Percentiles rank a stretch among this genome's conserved stretches.
phyloP scores from a whole-genome alignment of 345 rosid species.

The Psidium friedrichsthalianum region DNA sequence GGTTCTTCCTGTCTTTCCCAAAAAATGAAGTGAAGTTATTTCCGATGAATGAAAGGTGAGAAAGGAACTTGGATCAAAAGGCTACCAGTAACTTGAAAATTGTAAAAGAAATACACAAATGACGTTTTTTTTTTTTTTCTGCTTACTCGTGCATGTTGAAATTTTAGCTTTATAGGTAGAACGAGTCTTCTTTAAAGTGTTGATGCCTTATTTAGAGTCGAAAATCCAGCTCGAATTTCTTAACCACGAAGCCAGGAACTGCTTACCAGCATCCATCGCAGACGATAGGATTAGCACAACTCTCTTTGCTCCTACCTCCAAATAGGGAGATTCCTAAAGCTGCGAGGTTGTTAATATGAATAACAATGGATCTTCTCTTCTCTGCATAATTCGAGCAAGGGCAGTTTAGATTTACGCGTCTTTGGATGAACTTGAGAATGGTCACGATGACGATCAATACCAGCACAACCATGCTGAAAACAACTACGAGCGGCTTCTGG shows the following conservation, averaged over 20 bases:
- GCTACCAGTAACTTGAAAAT: background rate
- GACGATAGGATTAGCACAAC: background rate
- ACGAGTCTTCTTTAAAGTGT: background rate
- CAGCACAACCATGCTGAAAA: background rate
- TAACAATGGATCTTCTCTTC: background rate
- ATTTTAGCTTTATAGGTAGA: background rate
- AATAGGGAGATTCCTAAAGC: background rate
- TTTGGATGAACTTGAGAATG: slow-evolving; percentile 30
- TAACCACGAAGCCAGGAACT: background rate
- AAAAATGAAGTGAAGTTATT: background rate
- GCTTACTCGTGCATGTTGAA: background rate
- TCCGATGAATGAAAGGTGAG: background rate
- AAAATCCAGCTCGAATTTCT: background rate
- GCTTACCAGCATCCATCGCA: background rate
- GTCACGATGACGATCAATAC: background rate
- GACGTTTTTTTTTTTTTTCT: background rate
- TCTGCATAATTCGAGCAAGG: slow-evolving; percentile 37
- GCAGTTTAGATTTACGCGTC: slow-evolving; percentile 44
- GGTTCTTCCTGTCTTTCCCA: background rate
- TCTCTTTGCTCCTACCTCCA: background rate
- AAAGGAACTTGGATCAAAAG: background rate
- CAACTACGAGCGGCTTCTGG: background rate
- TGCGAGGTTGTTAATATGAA: background rate
- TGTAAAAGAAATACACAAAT: background rate
- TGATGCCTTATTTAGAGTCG: background rate